A percentile compares a stretch with the other conserved stretches of the same genome.
Evolutionary conservation across 306 rosid genomes (phyloP).

Genomic region (Malus sieversii): DNA sequence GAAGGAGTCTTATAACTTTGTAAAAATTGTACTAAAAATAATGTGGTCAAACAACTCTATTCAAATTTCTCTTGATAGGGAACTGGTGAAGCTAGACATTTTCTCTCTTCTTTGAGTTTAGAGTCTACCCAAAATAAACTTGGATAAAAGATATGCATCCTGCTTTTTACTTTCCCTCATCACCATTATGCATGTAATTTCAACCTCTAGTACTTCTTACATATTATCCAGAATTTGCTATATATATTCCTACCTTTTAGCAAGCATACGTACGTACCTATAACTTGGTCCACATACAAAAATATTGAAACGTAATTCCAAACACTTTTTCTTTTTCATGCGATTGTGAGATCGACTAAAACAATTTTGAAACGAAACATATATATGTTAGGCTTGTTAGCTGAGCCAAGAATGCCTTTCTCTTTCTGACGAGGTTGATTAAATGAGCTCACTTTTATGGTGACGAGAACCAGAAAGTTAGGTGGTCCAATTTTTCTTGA

Average conservation of each 20-base stretch:
- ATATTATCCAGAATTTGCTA: not conserved
- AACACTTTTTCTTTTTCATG: not conserved
- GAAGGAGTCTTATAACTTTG: too few relatives aligned
- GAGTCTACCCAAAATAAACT: not conserved
- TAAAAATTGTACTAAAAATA: too few relatives aligned
- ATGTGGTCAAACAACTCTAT: too few relatives aligned
- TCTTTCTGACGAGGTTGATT: not conserved
- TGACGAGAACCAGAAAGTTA: not conserved
- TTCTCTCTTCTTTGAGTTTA: not conserved
- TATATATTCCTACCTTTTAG: not conserved
- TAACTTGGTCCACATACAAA: not conserved
- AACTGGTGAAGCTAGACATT: not conserved
- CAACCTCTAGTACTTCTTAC: too few relatives aligned
- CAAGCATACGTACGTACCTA: not conserved
- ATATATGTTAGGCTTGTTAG: not conserved
- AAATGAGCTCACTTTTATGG: not conserved
- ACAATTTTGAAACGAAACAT: not conserved
- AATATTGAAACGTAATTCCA: not conserved
- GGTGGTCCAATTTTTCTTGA: not conserved
- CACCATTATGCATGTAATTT: not conserved
- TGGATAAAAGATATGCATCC: not conserved
- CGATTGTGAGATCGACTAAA: not conserved
- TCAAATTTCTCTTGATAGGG: too few relatives aligned
- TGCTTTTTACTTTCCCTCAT: not conserved
- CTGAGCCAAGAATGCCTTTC: not conserved